Base-by-base conservation (phyloP, 2,329 filamentous ascomycete species). In the Thelonectria olida region DNA sequence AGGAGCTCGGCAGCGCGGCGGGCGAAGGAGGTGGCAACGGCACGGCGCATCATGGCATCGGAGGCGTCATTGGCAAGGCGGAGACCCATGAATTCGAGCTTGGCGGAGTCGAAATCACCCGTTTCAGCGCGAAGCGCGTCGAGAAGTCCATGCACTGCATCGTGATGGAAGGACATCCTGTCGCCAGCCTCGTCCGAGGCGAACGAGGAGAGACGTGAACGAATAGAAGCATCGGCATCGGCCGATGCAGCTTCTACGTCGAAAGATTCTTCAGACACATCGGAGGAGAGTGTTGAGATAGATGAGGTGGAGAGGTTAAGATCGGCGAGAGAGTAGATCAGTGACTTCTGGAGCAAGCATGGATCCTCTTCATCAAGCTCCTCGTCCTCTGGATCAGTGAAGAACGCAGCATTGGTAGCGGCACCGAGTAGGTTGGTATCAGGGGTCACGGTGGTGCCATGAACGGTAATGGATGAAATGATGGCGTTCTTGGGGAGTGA, bases 71-170 rank as follows among this genome's bases (percentile, higher is more conserved):
- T 92, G 55, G 90, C 91, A 76, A 99, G 92, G 10, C 95, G 90
- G n/a, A 98, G 84, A 47, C 93, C 92, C 82, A 94, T 97, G 64
- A 99, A 91, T 75, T 99, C 96, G 31, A 98, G 86, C 75, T 95
- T 93, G 50, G 88, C 86, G 2, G 83, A 84, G 72, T 97, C 94
- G 65, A 97, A 96, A 74, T 96, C 92, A 10, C 88, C 87, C 13
- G 87, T 86, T 12, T 89, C 88, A 20, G 89, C 90, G 52, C 91
- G 90, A 41, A 98, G 84, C 22, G 93, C 92, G 72, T 97, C 94
- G 63, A 94, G 85, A n/a, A 98, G 86, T 62, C 92, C 95, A 66
- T 89, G 84, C 3, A 95, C 92, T 23, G 95, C 95, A 72, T 97
- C 95, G 63, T 90, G 85, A 75, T 97, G 92, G 84, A 98, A 98